These are phyloP conservation scores for Escallonia herrerae DNA, from an alignment of 129 eudicot genomes.

Conservation along the genomic window DNA sequence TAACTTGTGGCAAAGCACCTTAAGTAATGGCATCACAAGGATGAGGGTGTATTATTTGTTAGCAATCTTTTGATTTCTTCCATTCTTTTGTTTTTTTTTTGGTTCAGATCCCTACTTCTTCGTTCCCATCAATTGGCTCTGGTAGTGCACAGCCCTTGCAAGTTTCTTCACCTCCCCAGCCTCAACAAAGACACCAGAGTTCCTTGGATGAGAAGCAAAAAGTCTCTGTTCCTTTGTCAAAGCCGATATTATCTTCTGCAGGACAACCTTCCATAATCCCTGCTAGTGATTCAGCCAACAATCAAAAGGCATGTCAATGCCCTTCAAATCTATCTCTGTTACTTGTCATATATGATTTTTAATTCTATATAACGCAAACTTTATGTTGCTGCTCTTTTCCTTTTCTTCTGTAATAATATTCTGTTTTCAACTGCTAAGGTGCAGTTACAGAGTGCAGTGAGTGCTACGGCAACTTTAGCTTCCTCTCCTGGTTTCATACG, in stretches of 20 bases:
- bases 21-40: too few relatives aligned
- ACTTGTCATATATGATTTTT: neutral
- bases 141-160: conserved; percentile 41
- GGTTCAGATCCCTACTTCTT: conserved; percentile 35
- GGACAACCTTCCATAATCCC: conserved; percentile 42
- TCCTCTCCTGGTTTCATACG: conserved; percentile 66
- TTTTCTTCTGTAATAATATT: neutral
- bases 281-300: conserved; percentile 40
- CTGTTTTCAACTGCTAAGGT: conserved; percentile 3
- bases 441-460: conserved; percentile 48
- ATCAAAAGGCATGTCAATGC: conserved; percentile 46
- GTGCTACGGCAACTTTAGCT: conserved; percentile 41
- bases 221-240: conserved; percentile 42
- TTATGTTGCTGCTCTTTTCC: neutral
- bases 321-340: conserved; percentile 3
- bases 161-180: conserved; percentile 51
- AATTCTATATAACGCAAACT: neutral
- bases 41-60: too few relatives aligned
- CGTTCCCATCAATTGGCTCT: conserved; percentile 46
- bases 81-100: neutral
- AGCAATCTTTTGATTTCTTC: too few relatives aligned
- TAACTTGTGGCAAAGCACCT: too few relatives aligned
- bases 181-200: conserved; percentile 52
- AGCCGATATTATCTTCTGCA: conserved; percentile 39
- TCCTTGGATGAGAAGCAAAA: conserved; percentile 65